phyloP scores from a whole-genome alignment of 2,329 filamentous ascomycete species.

The Metarhizium humberi region DNA sequence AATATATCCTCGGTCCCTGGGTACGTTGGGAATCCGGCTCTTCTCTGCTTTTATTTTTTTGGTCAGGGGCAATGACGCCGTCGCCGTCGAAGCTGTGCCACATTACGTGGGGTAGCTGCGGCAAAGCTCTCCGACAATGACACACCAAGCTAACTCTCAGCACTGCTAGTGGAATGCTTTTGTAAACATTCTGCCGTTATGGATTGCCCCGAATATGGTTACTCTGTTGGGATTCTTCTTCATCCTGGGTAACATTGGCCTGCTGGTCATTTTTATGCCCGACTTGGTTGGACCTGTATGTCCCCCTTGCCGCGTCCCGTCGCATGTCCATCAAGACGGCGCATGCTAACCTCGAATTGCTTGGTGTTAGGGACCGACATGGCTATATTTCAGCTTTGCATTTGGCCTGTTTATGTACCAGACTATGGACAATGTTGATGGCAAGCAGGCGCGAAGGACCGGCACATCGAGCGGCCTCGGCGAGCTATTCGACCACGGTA shows the following conservation, averaged over 20 bases:
- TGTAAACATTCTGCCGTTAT: constrained; percentile 84
- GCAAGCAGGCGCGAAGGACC: constrained; percentile 91
- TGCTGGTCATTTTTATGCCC: constrained; percentile 72
- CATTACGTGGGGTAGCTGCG: neutral
- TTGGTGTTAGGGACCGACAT: constrained; percentile 59
- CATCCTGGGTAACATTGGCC: constrained; percentile 73
- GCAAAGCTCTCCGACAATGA: neutral
- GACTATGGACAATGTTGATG: constrained; percentile 98
- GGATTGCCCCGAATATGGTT: constrained; percentile 97
- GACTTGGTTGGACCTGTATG: constrained; percentile 83
- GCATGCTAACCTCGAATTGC: neutral
- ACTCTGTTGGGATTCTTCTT: constrained; percentile 92
- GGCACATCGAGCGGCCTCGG: constrained; percentile 91
- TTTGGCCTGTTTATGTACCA: constrained; percentile 97
- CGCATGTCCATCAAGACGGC: neutral
- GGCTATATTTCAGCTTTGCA: constrained; percentile 94
- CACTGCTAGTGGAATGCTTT: constrained; percentile 82
- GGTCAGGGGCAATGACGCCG: too few relatives aligned
- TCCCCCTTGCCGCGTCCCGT: constrained; percentile 3
- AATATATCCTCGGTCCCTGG: constrained; percentile 91
- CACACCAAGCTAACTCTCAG: neutral
- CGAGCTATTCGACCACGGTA: constrained; percentile 97
- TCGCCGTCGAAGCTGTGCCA: neutral
- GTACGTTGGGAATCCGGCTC: constrained; percentile 44
- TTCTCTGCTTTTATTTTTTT: neutral